Base-by-base conservation (phyloP, 257 asterid genomes). In the Salvia miltiorrhiza region DNA sequence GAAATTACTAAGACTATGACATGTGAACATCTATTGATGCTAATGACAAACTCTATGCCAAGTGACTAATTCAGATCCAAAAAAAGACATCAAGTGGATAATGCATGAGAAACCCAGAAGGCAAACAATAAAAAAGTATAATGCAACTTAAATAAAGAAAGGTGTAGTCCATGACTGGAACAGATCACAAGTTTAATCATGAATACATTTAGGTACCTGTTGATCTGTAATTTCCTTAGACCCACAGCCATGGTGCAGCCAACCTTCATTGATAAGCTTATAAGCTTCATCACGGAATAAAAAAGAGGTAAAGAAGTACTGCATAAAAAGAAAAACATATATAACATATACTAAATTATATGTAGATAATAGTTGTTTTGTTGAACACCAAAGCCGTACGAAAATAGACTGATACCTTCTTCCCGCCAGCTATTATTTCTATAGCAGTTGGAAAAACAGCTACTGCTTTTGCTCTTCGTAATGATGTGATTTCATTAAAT, bases 211-310 rank as follows among this genome's bases (percentile, higher is more conserved):
- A 44, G 62, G 63, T 78, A 87, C 96, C 96, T 84, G 95, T 74
- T 76, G 84, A 75, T 90, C 87, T 41, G 67, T 62, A 67, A 80
- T 65, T 74, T 81, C 90, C 37, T 83, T 79, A 30, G 85, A 61
- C 60, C 53, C 88, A 69, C 70, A 66, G 52, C 80, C 69, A 55
- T 84, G 86, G 76, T 78, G 83, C 59, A 80, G 73, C 96, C 96
- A 87, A 79, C 97, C 96, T 69, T 94, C 97, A 84, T 75, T 73
- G 74, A 94, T 86, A 71, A 94, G 93, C 88, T 85, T 91, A 81
- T 81, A 94, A 65, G 99, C 99, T 79, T 94, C 99, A 53, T 94
- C 99, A n/a, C 99, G 99, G 81, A 88, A 94, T 69, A 94, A 80
- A 74, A 94, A 91, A 4, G 97, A 94, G 67, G 99, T 92, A 77